phyloP scores from a whole-genome alignment of 768 basidiomycete genomes.

The Suillus paluster region DNA sequence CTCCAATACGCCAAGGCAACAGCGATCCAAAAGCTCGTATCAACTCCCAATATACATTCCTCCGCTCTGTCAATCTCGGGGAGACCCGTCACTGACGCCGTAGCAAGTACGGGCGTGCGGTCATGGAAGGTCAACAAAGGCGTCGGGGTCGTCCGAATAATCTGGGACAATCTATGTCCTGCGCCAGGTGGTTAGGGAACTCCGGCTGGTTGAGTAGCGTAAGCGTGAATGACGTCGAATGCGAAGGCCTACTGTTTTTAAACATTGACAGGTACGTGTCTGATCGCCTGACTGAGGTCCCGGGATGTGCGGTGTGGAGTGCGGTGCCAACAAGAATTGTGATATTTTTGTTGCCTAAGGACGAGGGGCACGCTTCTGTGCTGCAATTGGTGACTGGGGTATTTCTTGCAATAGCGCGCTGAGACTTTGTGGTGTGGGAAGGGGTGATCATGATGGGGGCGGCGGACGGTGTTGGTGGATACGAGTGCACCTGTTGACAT shows the following conservation, averaged over 20 bases:
- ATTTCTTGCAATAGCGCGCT: constrained; percentile 30
- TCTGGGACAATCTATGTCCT: constrained; percentile 21
- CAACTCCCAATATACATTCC: constrained; percentile 65
- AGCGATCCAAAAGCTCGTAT: constrained; percentile 79
- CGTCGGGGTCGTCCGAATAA: constrained; percentile 36
- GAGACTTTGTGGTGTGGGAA: constrained; percentile 39
- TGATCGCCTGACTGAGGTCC: constrained; percentile 31
- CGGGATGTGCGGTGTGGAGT: constrained; percentile 42
- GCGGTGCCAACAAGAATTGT: constrained; percentile 59
- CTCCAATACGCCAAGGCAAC: constrained; percentile 73
- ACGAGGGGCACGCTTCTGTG: constrained; percentile 14
- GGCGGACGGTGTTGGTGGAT: constrained; percentile 59
- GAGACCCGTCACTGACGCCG: constrained; percentile 60
- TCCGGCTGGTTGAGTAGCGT: constrained; percentile 29
- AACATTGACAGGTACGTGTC: constrained; percentile 49
- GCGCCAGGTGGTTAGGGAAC: constrained; percentile 17
- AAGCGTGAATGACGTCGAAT: constrained; percentile 67
- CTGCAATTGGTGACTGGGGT: constrained; percentile 12
- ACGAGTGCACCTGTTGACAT: constrained; percentile 49
- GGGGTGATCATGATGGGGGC: constrained; percentile 34
- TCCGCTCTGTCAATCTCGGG: constrained; percentile 66
- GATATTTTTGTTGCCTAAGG: constrained; percentile 36
- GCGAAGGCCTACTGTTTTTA: constrained; percentile 54
- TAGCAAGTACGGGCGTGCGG: constrained; percentile 66
- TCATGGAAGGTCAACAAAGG: constrained; percentile 73